These are phyloP conservation scores for Fusarium sp. DNA, from an alignment of 2,329 filamentous ascomycete species.

Conservation along the genomic window DNA sequence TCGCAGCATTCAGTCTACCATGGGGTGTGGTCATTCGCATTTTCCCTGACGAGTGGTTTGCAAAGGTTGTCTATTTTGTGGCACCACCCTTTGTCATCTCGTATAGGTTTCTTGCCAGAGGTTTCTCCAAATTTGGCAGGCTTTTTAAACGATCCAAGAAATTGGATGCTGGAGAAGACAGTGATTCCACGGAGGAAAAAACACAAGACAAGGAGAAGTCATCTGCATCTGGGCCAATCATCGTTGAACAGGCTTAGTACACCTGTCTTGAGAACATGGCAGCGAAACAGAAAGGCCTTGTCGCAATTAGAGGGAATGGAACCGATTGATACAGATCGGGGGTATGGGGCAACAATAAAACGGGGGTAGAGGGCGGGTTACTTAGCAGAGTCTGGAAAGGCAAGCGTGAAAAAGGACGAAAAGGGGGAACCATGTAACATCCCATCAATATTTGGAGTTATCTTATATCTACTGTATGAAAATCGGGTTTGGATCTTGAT, in stretches of 20 bases:
- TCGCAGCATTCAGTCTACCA: conserved; percentile 62
- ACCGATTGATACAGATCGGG: neutral
- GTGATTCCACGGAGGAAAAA: neutral
- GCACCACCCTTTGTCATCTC: neutral
- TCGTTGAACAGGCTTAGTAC: neutral
- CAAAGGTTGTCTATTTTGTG: neutral
- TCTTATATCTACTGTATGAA: neutral
- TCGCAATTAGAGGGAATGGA: neutral
- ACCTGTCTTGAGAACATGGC: neutral
- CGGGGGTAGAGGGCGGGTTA: neutral
- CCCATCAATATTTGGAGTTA: neutral
- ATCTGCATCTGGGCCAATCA: neutral
- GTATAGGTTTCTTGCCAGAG: conserved; percentile 1
- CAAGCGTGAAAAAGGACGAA: neutral
- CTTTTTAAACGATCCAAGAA: neutral
- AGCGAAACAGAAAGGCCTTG: neutral
- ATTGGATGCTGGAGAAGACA: neutral
- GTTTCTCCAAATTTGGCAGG: neutral
- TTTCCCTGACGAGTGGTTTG: conserved; percentile 57
- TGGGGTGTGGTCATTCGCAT: conserved; percentile 62
- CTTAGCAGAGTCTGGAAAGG: neutral
- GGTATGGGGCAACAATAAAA: neutral
- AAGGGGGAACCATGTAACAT: neutral
- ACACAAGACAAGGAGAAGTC: neutral
- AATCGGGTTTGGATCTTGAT: neutral